Conservation (phyloP, 768 basidiomycete genomes). For the Naganishia randhawae region DNA sequence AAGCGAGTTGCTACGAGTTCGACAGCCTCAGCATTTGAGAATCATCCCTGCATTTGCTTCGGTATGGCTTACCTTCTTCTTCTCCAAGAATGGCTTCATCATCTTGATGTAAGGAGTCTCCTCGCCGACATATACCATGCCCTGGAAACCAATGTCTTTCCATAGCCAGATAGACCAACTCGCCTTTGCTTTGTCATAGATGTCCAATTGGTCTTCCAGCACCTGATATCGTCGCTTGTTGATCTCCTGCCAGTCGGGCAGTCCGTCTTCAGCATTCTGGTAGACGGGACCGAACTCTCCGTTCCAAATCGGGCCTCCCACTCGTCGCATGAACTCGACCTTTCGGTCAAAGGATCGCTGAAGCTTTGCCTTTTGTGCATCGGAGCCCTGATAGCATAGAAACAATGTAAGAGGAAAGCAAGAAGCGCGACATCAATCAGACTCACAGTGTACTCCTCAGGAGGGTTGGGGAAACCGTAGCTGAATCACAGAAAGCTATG, state of each 20-base stretch:
- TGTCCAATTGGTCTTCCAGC: slow-evolving; percentile 67
- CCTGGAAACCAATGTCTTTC: slow-evolving; percentile 64
- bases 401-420: neutral
- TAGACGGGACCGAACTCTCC: slow-evolving; percentile 84
- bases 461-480: slow-evolving; percentile 68
- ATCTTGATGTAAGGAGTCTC: slow-evolving; percentile 69
- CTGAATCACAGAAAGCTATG: slow-evolving; percentile 23
- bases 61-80: slow-evolving; percentile 58
- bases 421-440: slow-evolving; percentile 15
- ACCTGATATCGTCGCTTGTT: slow-evolving; percentile 65
- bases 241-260: slow-evolving; percentile 61
- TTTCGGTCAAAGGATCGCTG: slow-evolving; percentile 67
- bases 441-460: slow-evolving; percentile 55
- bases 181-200: slow-evolving; percentile 61
- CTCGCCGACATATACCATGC: slow-evolving; percentile 70
- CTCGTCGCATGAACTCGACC: slow-evolving; percentile 67
- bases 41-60: neutral
- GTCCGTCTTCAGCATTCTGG: slow-evolving; percentile 53
- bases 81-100: slow-evolving; percentile 65
- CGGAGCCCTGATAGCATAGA: slow-evolving; percentile 5
- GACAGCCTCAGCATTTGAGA: neutral
- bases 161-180: slow-evolving; percentile 81
- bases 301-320: slow-evolving; percentile 50
- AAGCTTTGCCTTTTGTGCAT: slow-evolving; percentile 56
- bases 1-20: slow-evolving; percentile 57